Evolutionary conservation across 805 yeast species (phyloP).

Genomic region (Candida ponderosae): DNA sequence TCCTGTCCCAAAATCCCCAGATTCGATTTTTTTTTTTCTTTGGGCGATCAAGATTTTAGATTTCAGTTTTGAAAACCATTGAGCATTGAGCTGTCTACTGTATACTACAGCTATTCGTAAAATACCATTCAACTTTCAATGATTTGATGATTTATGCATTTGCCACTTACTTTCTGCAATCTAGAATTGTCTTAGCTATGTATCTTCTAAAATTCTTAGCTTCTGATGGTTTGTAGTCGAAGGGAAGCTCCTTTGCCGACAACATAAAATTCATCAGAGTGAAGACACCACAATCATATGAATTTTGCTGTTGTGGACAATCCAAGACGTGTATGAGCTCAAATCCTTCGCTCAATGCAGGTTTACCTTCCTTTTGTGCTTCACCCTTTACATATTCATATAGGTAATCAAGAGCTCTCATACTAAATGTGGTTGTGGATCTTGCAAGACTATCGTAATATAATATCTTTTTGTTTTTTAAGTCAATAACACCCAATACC

Average conservation of each 20-base stretch:
- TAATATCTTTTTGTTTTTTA: conserved; percentile 45
- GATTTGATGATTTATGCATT: neutral
- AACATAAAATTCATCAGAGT: conserved; percentile 71
- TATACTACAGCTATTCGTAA: no score
- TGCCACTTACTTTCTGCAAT: neutral
- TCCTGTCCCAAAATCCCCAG: no score
- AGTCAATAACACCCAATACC: conserved; percentile 80
- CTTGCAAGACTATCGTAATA: conserved; percentile 74
- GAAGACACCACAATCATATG: conserved; percentile 93
- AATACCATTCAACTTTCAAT: no score
- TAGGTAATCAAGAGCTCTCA: conserved; percentile 36
- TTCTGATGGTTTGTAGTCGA: conserved; percentile 57
- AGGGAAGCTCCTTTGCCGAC: conserved; percentile 39
- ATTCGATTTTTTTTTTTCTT: no score
- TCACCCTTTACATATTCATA: conserved; percentile 62
- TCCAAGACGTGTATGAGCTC: conserved; percentile 22
- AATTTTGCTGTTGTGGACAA: conserved; percentile 87
- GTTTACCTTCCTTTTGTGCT: conserved; percentile 38
- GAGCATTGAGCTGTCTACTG: no score
- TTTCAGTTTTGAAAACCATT: neutral
- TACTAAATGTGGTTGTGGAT: conserved; percentile 27
- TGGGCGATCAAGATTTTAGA: neutral
- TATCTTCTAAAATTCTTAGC: conserved; percentile 57
- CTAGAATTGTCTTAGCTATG: conserved; percentile 21
- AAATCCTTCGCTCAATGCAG: conserved; percentile 23